Percentiles rank a stretch among this genome's conserved stretches.
Evolutionary conservation across 331 rosid genomes (phyloP).

Genomic region (Malus hybrid): DNA sequence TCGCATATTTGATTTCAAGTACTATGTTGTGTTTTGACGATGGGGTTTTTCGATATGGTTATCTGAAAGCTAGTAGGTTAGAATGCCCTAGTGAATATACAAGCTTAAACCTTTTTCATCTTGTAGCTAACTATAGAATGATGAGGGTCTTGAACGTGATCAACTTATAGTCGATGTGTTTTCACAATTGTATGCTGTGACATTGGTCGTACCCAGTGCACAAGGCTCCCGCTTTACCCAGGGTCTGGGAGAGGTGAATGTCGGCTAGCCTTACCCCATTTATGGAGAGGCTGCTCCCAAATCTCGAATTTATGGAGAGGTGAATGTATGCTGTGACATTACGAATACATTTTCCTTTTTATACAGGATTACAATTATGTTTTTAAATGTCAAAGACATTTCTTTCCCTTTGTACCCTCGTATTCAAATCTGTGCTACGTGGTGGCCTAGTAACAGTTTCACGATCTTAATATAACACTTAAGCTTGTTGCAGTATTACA

Average conservation of each 20-base stretch:
- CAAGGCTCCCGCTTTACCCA: too few relatives aligned
- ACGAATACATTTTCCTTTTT: not conserved
- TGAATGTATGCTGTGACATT: not conserved
- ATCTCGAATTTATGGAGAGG: too few relatives aligned
- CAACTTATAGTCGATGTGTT: too few relatives aligned
- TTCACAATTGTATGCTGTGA: not conserved
- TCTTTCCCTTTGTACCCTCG: not conserved
- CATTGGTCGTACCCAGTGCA: too few relatives aligned
- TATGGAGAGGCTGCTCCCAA: too few relatives aligned
- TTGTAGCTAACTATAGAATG: not conserved
- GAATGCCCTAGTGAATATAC: not conserved
- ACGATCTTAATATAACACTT: not conserved
- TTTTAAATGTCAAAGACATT: not conserved
- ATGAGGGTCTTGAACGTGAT: too few relatives aligned
- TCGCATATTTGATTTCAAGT: not conserved
- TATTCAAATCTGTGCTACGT: not conserved
- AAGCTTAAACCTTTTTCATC: not conserved
- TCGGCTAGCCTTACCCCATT: too few relatives aligned
- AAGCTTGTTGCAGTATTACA: slow-evolving; percentile 58
- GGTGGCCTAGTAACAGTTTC: slow-evolving; percentile 10
- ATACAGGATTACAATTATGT: not conserved
- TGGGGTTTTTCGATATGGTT: not conserved
- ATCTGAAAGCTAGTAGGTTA: not conserved
- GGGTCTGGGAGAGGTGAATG: too few relatives aligned
- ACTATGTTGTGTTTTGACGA: not conserved